Evolutionary conservation across 208 protist species (phyloP).

Genomic region (Acanthamoeba healyi): DNA sequence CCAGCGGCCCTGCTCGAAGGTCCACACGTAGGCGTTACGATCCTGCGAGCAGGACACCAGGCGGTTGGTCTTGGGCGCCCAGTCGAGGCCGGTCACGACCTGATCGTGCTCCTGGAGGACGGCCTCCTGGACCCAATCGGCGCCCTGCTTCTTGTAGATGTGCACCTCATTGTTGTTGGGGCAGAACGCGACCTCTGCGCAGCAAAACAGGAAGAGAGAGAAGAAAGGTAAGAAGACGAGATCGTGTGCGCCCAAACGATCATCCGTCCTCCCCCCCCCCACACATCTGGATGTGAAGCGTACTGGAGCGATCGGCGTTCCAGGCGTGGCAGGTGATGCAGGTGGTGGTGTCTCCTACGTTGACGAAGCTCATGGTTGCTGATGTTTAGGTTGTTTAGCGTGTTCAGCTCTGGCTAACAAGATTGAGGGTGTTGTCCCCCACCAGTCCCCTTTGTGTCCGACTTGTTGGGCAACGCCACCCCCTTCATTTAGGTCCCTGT

Average conservation of each 20-base stretch:
- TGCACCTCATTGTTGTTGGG: slow-evolving; percentile 92
- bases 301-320: slow-evolving; percentile 90
- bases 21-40: slow-evolving; percentile 97
- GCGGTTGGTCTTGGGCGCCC: slow-evolving; percentile 91
- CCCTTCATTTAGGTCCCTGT: not conserved
- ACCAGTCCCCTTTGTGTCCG: no score
- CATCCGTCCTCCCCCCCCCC: not conserved
- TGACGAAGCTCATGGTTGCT: slow-evolving; percentile 72
- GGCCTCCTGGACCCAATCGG: slow-evolving; percentile 62
- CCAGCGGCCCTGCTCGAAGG: slow-evolving; percentile 87
- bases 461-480: not conserved
- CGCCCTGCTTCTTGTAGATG: slow-evolving; percentile 90
- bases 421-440: not conserved
- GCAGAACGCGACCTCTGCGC: slow-evolving; percentile 90
- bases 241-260: not conserved
- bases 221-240: no score
- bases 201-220: not conserved
- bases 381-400: not conserved
- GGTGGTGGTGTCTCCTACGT: slow-evolving; percentile 12
- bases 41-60: slow-evolving; percentile 95
- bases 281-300: no score
- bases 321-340: slow-evolving; percentile 91
- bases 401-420: not conserved
- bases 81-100: slow-evolving; percentile 93
- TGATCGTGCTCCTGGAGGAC: slow-evolving; percentile 91